These are phyloP conservation scores for Phytophthora megakarya DNA, from an alignment of 352 stramenopile species.

Conservation along the genomic window DNA sequence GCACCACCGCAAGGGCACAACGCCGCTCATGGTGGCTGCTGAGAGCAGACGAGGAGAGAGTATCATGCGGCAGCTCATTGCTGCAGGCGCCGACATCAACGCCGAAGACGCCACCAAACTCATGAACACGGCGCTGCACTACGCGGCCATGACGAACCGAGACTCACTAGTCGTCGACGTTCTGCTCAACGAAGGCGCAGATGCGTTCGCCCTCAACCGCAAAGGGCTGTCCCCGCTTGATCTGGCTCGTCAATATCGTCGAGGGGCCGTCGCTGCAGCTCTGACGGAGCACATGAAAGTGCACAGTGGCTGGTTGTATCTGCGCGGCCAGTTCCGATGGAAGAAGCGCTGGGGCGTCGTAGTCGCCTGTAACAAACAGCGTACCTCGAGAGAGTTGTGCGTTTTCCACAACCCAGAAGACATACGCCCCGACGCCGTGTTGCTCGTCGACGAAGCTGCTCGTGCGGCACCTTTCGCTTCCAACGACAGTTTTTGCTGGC, in stretches of 20 bases:
- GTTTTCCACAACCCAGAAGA: conserved; percentile 46
- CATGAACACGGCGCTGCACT: conserved; percentile 70
- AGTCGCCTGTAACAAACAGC: conserved; percentile 58
- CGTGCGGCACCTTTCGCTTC: conserved; percentile 29
- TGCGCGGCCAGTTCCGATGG: conserved; percentile 57
- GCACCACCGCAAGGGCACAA: conserved; percentile 52
- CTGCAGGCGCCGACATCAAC: conserved; percentile 53
- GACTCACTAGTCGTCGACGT: conserved; percentile 51
- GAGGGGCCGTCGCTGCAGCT: conserved; percentile 36
- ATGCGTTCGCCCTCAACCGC: conserved; percentile 60
- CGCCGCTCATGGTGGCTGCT: conserved; percentile 67
- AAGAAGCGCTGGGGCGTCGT: conserved; percentile 66
- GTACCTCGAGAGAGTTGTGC: conserved; percentile 54
- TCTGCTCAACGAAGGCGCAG: conserved; percentile 51
- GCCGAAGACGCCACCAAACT: conserved; percentile 43
- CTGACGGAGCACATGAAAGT: conserved; percentile 57
- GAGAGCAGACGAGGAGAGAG: conserved; percentile 32
- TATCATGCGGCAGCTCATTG: conserved; percentile 43
- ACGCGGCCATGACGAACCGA: conserved; percentile 55
- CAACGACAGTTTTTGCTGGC: conserved; percentile 39
- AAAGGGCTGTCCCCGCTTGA: conserved; percentile 64
- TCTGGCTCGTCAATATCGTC: conserved; percentile 52
- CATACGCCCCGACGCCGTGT: conserved; percentile 35
- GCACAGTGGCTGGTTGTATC: conserved; percentile 60
- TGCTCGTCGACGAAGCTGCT: conserved; percentile 43